Base-by-base conservation (phyloP, 1,284 basidiomycete genomes). In the Ceratorhiza oryzae-sativae region DNA sequence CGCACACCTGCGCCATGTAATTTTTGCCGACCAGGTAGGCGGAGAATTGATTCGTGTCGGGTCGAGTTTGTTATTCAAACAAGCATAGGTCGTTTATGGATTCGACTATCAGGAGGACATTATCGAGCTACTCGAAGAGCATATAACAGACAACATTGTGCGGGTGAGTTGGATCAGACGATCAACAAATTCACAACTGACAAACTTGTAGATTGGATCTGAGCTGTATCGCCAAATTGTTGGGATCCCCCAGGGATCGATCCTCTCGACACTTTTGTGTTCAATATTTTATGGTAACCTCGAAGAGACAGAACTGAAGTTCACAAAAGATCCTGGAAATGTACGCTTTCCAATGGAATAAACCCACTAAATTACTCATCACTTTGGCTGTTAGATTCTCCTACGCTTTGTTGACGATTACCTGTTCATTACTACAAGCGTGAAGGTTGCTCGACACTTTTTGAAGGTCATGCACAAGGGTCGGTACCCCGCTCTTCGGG, bases 171-270 rank as follows among this genome's bases (percentile, higher is more conserved):
- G 12, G 27, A 23, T 25, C 9, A 15, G 58, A 42, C 9, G 3
- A 18, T n/a, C 5, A 13, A 36, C 3, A 32, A 4, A 18, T 3
- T 32, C 23, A 51, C 9, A 10, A 32, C 25, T 34, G 48, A 9
- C 46, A 9, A 12, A 59, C 10, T 1, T 27, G 13, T 59, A 94
- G 92, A 93, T 95, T 72, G 92, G 91, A 0, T 77, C 83, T 8
- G 81, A 86, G 48, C 92, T 92, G 78, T 96, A 91, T 78, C 87
- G 91, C 1, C 97, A 99, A 80, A 86, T 86, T 8, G 86, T 93
- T 12, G 97, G 97, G 0, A 98, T 99, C 34, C 95, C 97, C 0
- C 97, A 99, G 79, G 97, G 97, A 15, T 98, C 95, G 0, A 88
- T 94, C 30, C 81, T 99, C 32, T 97, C 95, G 4, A 88, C 92